Evolutionary conservation across 106 monocot species (phyloP).

Genomic region (Dendrobium officinale): DNA sequence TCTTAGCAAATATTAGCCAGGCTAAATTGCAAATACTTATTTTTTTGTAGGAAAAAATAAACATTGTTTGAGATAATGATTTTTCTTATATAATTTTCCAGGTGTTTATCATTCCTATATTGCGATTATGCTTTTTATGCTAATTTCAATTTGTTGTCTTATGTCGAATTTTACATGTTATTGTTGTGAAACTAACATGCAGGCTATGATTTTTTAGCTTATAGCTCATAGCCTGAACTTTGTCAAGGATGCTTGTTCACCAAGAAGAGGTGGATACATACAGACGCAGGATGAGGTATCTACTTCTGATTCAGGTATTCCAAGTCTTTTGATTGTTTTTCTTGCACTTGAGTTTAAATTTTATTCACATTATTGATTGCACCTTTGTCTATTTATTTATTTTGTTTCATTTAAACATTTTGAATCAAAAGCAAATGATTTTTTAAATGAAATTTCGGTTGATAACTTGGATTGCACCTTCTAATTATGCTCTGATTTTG

Average conservation of each 20-base stretch:
- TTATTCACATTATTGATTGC: not conserved
- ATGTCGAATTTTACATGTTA: not conserved
- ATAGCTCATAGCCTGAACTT: constrained; percentile 30
- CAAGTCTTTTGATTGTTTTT: not conserved
- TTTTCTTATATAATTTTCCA: not conserved
- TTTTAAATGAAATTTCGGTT: constrained; percentile 1
- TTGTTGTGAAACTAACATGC: not conserved
- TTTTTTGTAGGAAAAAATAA: not conserved
- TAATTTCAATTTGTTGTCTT: not conserved
- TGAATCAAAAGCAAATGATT: not conserved
- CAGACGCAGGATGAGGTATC: not conserved
- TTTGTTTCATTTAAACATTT: not conserved
- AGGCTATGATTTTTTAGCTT: constrained; percentile 23
- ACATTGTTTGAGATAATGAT: too few relatives aligned
- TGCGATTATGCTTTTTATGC: not conserved
- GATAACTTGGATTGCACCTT: not conserved
- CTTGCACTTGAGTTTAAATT: not conserved
- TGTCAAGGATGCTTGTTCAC: constrained; percentile 18
- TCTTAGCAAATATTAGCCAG: not conserved
- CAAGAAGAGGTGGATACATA: not conserved
- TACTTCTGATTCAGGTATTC: constrained; percentile 23
- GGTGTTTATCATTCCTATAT: not conserved
- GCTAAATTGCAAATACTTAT: not conserved
- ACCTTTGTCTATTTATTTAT: not conserved
- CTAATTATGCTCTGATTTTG: not conserved